A percentile compares a stretch with the other conserved stretches of the same genome.
These are phyloP conservation scores for Verticillium tricorpus DNA, from an alignment of 2,329 filamentous ascomycete genomes.

Conservation along the genomic window DNA sequence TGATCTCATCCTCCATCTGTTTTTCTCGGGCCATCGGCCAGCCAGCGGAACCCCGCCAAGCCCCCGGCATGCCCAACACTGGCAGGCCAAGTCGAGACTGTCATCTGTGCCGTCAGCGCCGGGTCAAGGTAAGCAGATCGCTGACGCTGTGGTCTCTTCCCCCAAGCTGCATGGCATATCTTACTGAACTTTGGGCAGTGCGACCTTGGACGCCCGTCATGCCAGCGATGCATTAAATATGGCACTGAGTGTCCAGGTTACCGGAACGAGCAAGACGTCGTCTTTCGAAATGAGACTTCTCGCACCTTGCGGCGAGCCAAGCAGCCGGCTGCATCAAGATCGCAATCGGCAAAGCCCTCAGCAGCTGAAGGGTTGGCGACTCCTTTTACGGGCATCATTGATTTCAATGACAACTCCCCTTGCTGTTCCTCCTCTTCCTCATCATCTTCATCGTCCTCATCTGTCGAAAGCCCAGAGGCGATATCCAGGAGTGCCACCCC, in stretches of 20 bases:
- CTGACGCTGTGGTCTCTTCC: too few relatives aligned
- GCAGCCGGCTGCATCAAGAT: not conserved
- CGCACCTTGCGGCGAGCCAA: slow-evolving; percentile 6
- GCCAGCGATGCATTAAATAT: slow-evolving; percentile 35
- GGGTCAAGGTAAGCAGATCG: slow-evolving; percentile 31
- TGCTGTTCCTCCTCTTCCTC: not conserved
- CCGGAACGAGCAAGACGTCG: slow-evolving; percentile 31
- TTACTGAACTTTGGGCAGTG: slow-evolving; percentile 20
- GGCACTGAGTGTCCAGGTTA: slow-evolving; percentile 34
- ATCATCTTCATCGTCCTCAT: slow-evolving; percentile 8
- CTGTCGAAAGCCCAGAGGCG: not conserved
- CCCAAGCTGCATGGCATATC: not conserved
- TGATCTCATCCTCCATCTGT: too few relatives aligned
- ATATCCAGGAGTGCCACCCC: not conserved
- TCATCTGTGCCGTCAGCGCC: slow-evolving; percentile 32
- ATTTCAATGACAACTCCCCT: not conserved
- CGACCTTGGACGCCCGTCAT: slow-evolving; percentile 32
- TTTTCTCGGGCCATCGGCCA: too few relatives aligned
- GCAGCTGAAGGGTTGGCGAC: not conserved
- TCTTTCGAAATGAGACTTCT: slow-evolving; percentile 31
- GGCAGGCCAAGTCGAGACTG: slow-evolving; percentile 36
- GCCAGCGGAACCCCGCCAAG: not conserved
- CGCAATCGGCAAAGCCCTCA: slow-evolving; percentile 6
- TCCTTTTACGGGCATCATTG: not conserved
- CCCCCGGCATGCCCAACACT: slow-evolving; percentile 31